Base-by-base conservation (phyloP, 140 eudicot species). In the Oenanthe javanica region DNA sequence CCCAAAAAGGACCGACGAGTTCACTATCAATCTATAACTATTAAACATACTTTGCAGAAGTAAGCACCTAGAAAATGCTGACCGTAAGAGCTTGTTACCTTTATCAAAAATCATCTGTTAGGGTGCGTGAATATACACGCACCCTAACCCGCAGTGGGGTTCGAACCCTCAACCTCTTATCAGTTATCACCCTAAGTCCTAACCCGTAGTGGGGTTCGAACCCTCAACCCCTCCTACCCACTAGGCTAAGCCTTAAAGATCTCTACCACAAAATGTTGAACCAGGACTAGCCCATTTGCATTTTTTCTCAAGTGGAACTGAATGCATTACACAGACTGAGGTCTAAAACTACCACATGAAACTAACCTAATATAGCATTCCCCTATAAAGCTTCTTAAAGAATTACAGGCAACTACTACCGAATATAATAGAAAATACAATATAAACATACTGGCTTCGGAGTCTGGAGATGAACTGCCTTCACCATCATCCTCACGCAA, bases 391-490 rank as follows among this genome's bases (percentile, higher is more conserved):
- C 70, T 9, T 75, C 36, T 50, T 75, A 36, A n/a, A 48, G 12
- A 40, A 27, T 1, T 12, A 23, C 49, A 75, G 64, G 23, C n/a
- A 23, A 23, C 23, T 21, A 42, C 7, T 16, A 15, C 23, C 48
- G 6, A 9, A 18, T 47, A 43, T n/a, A 57, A 78, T 9, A 15
- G 4, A n/a, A 71, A 46, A 15, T 31, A 72, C 79, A 72, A 83
- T 79, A 76, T 71, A 42, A 83, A 81, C 89, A 55, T 90, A 93
- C 94, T 84, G 25, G 81, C 80, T 79, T 84, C 83, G 67, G 75
- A 49, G 72, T 86, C 89, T 46, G 89, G 84, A 63, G 89, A 88
- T 45, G 92, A 86, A 77, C 86, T 79, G 48, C 69, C 77, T 72
- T 77, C 86, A 59, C 77, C 88, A 72, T 61, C 63, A 43, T 64